A percentile compares a stretch with the other conserved stretches of the same genome.
phyloP scores from a whole-genome alignment of 1,284 basidiomycete genomes.

The Lignosus rhinocerotis region DNA sequence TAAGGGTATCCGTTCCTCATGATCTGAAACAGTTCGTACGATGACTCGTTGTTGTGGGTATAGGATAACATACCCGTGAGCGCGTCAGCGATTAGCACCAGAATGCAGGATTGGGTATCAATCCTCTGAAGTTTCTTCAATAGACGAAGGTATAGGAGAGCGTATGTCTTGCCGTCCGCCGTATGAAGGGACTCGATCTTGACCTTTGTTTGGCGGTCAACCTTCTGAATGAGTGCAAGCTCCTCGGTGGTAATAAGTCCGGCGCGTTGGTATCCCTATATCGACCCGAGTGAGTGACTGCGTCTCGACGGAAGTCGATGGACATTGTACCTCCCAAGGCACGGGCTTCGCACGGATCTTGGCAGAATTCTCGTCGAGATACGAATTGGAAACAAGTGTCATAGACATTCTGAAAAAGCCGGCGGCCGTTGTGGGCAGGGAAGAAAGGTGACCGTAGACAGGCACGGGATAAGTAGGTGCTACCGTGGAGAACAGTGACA shows the following conservation, averaged over 20 bases:
- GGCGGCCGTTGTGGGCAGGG: conserved; percentile 1
- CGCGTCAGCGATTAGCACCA: conserved; percentile 91
- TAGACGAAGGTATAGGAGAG: conserved; percentile 86
- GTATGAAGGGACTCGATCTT: conserved; percentile 77
- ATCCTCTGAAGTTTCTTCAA: conserved; percentile 91
- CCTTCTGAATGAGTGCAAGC: conserved; percentile 86
- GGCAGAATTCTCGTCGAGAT: conserved; percentile 84
- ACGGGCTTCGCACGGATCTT: conserved; percentile 91
- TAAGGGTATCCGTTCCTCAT: conserved; percentile 76
- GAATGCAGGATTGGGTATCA: conserved; percentile 92
- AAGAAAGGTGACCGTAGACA: not conserved
- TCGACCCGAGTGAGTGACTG: conserved; percentile 39
- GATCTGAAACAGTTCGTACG: conserved; percentile 47
- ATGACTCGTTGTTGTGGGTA: not conserved
- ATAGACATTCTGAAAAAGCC: conserved; percentile 58
- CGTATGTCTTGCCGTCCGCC: conserved; percentile 82
- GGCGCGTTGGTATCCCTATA: conserved; percentile 87
- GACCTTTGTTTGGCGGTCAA: conserved; percentile 77
- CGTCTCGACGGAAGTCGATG: conserved; percentile 6
- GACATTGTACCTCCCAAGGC: conserved; percentile 84
- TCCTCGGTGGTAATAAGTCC: conserved; percentile 90
- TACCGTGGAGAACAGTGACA: conserved; percentile 19
- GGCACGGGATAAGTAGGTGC: conserved; percentile 3
- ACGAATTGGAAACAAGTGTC: conserved; percentile 83
- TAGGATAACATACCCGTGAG: conserved; percentile 61